Base-by-base conservation (phyloP, 306 rosid species). In the Medicago arabica region DNA sequence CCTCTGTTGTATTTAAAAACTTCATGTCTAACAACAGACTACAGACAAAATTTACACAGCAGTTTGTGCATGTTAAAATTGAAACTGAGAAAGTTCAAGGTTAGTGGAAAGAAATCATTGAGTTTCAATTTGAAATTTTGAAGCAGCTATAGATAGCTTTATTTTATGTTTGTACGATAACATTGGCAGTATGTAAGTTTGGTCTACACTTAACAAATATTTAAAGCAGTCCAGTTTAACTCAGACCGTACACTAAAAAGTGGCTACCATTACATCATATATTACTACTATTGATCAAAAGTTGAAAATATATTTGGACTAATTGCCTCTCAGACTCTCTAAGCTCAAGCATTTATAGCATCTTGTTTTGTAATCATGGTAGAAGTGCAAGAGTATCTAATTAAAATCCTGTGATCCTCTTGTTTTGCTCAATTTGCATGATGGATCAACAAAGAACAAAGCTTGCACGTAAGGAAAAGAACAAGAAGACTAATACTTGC, bases 111-210 rank as follows among this genome's bases (percentile, higher is more conserved):
- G 19, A 9, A 62, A 50, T 51, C 25, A 17, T 53, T 15, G 31
- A 77, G 51, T 75, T 69, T 67, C 62, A 51, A 47, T 54, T 51
- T 53, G 49, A 78, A 60, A 69, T 49, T 21, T 43, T 28, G 23
- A 64, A 9, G 74, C 39, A 39, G 4, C 41, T 69, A 69, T 46
- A 34, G 50, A 65, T 71, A 61, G 8, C 50, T 60, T 60, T 8
- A 47, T 21, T 70, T 70, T n/a, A 28, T 47, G 17, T 34, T 69
- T 12, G 3, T n/a, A 38, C 21, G 76, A 8, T 65, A 47, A 19
- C 38, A 25, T 11, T 8, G 10, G 36, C 14, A 77, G 44, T 43
- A 60, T 71, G 19, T 31, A n/a, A 61, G 9, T n/a, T 40, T 58
- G 21, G 40, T 68, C 40, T 9, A 69, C 49, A 49, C 12, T 62